A percentile compares a stretch with the other conserved stretches of the same genome.
phyloP scores from a whole-genome alignment of 176 grass and related monocot genomes.

The Lolium multiflorum region DNA sequence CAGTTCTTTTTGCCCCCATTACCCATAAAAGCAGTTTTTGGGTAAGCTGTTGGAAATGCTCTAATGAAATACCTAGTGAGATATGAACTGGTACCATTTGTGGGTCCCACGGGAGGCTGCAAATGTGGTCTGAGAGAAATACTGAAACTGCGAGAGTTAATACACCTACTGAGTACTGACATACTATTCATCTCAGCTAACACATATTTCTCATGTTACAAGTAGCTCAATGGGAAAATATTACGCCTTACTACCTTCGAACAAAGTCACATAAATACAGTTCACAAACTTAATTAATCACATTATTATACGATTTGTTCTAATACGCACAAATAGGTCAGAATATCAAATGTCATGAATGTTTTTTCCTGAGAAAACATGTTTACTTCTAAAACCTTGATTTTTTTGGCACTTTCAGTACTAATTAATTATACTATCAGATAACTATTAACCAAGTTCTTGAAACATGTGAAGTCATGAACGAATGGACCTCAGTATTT shows the following conservation, averaged over 20 bases:
- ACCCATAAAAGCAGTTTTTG: no score
- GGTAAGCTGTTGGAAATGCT: no score
- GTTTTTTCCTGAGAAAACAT: neutral
- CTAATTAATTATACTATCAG: neutral
- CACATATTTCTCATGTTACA: conserved; percentile 3
- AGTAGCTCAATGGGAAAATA: neutral
- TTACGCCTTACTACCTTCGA: neutral
- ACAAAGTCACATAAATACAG: conserved; percentile 1
- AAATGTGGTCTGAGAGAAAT: conserved; percentile 11
- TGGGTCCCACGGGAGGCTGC: neutral
- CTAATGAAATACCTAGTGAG: conserved; percentile 8
- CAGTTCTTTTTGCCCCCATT: no score
- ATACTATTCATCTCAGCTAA: neutral
- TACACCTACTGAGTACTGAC: conserved; percentile 12
- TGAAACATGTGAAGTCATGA: conserved; percentile 6
- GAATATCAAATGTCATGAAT: neutral
- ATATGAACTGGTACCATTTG: neutral
- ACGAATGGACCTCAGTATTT: neutral
- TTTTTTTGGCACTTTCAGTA: conserved; percentile 18
- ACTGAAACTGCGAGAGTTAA: conserved; percentile 12
- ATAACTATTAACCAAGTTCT: conserved; percentile 14
- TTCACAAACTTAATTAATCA: conserved; percentile 12
- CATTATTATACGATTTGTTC: conserved; percentile 9
- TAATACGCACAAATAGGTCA: neutral
- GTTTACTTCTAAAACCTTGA: neutral